Percentiles rank a stretch among this genome's conserved stretches.
These are phyloP conservation scores for Hortiboletus campestris DNA, from an alignment of 768 basidiomycete genomes.

Conservation along the genomic window DNA sequence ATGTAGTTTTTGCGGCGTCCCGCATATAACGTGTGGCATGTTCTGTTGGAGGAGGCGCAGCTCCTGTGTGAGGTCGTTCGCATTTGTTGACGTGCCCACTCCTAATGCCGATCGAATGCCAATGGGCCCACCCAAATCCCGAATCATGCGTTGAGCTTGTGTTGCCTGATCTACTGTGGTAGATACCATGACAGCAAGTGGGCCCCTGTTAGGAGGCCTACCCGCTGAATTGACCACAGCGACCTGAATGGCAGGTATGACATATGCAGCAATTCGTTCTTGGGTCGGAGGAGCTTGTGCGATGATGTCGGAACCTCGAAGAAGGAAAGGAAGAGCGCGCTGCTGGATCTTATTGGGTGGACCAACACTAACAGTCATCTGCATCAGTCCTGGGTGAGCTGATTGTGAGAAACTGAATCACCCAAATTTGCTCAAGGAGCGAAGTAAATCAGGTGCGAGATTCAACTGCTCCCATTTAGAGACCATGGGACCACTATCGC, in stretches of 20 bases:
- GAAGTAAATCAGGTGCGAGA: constrained; percentile 80
- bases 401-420: constrained; percentile 39
- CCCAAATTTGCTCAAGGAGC: constrained; percentile 93
- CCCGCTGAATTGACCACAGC: constrained; percentile 62
- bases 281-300: constrained; percentile 99
- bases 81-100: constrained; percentile 70
- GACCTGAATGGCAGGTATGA: constrained; percentile 86
- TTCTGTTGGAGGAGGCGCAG: constrained; percentile 83
- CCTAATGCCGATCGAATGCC: constrained; percentile 89
- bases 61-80: constrained; percentile 67
- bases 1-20: constrained; percentile 94
- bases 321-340: constrained; percentile 90
- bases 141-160: constrained; percentile 93
- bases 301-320: constrained; percentile 94
- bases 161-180: constrained; percentile 99
- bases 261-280: constrained; percentile 96
- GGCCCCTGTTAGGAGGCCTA: constrained; percentile 67
- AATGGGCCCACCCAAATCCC: constrained; percentile 90
- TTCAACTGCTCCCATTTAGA: constrained; percentile 96
- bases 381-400: constrained; percentile 14
- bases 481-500: constrained; percentile 76
- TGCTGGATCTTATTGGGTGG: constrained; percentile 99
- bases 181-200: constrained; percentile 86
- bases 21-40: constrained; percentile 93
- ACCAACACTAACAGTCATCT: constrained; percentile 62